Evolutionary conservation across 192 early-diverging fungal genomes (phyloP), one percentile per base, ranked within the genome.

Genomic region (Radiomyces spectabilis): DNA sequence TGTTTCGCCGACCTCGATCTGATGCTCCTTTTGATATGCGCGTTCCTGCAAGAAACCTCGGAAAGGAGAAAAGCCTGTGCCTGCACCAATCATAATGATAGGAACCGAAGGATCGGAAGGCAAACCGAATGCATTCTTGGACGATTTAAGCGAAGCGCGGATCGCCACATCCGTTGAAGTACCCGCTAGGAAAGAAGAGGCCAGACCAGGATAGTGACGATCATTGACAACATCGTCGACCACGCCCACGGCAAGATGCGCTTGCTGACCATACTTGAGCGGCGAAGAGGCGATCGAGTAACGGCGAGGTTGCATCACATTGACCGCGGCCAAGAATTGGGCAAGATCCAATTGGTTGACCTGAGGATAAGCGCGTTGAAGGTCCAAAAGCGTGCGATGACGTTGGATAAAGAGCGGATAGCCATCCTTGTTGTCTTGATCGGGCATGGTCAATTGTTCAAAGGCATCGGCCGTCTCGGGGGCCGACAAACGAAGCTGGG

Each of bases 51-150:
- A 64, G 64, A 97, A 96, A 3, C 89, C 85, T 25, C 91, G 67
- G 54, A 98, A 97, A 0, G 96, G 94, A 16, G 93, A 82, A 2
- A 98, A 71, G 8, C 96, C 96, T 0, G 96, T 96, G 25, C 94
- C 96, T 4, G 94, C 87, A 1, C 82, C 87, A 41, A 96, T 81
- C 89, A 97, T 88, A 19, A 97, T 76, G 5, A 95, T 74, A 4
- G 91, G 88, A 7, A 57, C 69, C 16, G 58, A 53, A 24, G 66
- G 55, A 45, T 80, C 71, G 1, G 35, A 37, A 10, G 88, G 87
- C 59, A 94, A 68, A 3, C 60, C 62, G 74, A 94, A 95, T 1
- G 50, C 42, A 16, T 50, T 53, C 60, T 63, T 63, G 42, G 55
- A 45, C 2, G 61, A 63, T 30, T 69, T 69, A 33, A 69, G 33